These are phyloP conservation scores for Tricholoma bakamatsutake DNA, from an alignment of 768 basidiomycete species.

Conservation along the genomic window DNA sequence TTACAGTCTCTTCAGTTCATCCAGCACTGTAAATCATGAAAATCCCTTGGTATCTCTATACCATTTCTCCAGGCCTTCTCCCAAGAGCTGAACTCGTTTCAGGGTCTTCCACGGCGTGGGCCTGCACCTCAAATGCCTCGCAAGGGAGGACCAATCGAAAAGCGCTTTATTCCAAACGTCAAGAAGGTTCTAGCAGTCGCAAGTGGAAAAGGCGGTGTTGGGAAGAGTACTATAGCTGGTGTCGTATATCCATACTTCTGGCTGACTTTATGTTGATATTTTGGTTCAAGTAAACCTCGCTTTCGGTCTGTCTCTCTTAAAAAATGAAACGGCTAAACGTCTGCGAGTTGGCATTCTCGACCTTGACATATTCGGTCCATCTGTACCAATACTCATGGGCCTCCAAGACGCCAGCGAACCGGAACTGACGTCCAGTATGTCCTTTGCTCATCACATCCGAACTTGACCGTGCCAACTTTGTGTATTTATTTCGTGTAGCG, in stretches of 20 bases:
- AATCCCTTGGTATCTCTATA: slow-evolving; percentile 12
- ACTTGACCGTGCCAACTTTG: neutral
- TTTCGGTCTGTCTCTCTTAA: slow-evolving; percentile 55
- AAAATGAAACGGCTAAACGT: slow-evolving; percentile 28
- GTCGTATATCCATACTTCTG: slow-evolving; percentile 13
- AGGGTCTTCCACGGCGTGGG: slow-evolving; percentile 27
- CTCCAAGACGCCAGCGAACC: slow-evolving; percentile 77
- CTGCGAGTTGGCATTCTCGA: slow-evolving; percentile 84
- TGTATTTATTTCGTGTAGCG: slow-evolving; percentile 29
- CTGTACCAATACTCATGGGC: slow-evolving; percentile 90
- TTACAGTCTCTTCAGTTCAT: slow-evolving; percentile 9
- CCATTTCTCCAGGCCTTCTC: neutral
- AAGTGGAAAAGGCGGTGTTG: slow-evolving; percentile 95
- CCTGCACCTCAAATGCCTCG: slow-evolving; percentile 57
- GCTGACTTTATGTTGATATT: neutral
- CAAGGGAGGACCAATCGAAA: slow-evolving; percentile 44
- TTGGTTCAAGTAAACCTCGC: slow-evolving; percentile 67
- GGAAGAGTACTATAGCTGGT: slow-evolving; percentile 93
- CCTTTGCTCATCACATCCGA: neutral
- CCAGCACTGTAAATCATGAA: slow-evolving; percentile 9
- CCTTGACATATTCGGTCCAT: slow-evolving; percentile 94
- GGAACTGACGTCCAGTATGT: slow-evolving; percentile 60
- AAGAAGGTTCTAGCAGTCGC: slow-evolving; percentile 73
- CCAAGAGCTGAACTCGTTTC: neutral
- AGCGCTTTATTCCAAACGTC: slow-evolving; percentile 63